Base-by-base conservation (phyloP, 2,329 filamentous ascomycete genomes). In the Penicillium glabrum region DNA sequence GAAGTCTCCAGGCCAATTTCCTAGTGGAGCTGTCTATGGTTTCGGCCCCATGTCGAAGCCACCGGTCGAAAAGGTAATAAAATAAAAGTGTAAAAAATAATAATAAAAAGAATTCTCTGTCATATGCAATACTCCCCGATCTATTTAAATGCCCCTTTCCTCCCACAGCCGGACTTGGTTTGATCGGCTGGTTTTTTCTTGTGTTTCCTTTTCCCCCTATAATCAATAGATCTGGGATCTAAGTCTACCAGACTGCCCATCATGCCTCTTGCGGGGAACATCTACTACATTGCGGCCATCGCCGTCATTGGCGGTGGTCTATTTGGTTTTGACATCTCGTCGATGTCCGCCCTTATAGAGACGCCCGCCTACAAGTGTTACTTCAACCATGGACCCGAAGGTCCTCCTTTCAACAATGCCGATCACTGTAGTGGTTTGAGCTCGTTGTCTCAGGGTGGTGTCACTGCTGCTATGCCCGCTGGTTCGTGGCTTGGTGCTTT, bases 311-410 rank as follows among this genome's bases (percentile, higher is more conserved):
- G 82, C 49, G 82, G 82, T 39, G 79, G 79, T 72, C 72, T 83
- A n/a, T 84, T 84, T 57, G 82, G 82, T 51, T 84, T 84, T 62
- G 82, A 85, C 67, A 83, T 84, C 58, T 80, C 77, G 8, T 82
- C 80, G 4, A 83, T 84, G 79, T 76, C 72, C 44, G 80, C 80
- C 47, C 46, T 62, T 43, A 13, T 53, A 21, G 46, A n/a, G 1
- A 53, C 54, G 9, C 48, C 57, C 13, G 51, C 56, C 23, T 61
- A 58, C 37, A 58, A 54, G 26, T 57, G 57, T 50, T 61, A 61
- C 27, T 61, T 61, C 35, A 59, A 61, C 19, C 53, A 61, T n/a
- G 54, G 51, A 16, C 59, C 59, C 3, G 19, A 56, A 13, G 57
- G 57, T 5, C 51, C 50, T 16, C 57, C 57, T 8, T 57, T 54